These are phyloP conservation scores for Talaromyces borbonicus DNA, from an alignment of 495 filamentous ascomycete genomes.

Conservation along the genomic window DNA sequence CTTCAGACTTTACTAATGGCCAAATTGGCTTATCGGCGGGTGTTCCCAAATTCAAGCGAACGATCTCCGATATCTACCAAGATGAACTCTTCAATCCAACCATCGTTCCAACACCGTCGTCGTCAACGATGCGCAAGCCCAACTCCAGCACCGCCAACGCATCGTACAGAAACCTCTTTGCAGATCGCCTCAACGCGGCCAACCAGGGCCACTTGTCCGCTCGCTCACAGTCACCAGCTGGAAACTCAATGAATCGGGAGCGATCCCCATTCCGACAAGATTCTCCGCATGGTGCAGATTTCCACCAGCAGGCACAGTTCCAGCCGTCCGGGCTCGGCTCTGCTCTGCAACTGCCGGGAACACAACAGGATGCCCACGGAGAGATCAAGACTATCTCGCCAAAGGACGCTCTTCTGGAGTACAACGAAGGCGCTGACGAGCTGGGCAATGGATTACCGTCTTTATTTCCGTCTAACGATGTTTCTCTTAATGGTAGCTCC, in stretches of 20 bases:
- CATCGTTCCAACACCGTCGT: conserved; percentile 41
- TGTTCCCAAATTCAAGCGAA: conserved; percentile 73
- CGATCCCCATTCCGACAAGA: conserved; percentile 74
- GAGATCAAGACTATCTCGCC: conserved; percentile 86
- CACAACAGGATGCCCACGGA: conserved; percentile 13
- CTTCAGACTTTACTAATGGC: conserved; percentile 33
- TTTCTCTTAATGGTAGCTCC: conserved; percentile 27
- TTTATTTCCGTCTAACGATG: conserved; percentile 52
- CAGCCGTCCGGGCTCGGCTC: conserved; percentile 29
- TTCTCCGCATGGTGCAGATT: conserved; percentile 52
- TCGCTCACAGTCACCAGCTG: conserved; percentile 44
- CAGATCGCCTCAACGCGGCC: conserved; percentile 65
- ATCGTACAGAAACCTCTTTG: conserved; percentile 55
- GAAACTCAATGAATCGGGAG: conserved; percentile 46
- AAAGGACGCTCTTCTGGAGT: conserved; percentile 85
- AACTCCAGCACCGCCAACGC: conserved; percentile 32
- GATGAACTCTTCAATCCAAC: conserved; percentile 78
- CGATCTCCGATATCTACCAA: conserved; percentile 73
- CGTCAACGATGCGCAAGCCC: conserved; percentile 22
- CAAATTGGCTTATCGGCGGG: conserved; percentile 23
- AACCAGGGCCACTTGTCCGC: conserved; percentile 63
- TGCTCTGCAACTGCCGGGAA: conserved; percentile 26
- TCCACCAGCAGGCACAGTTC: conserved; percentile 16
- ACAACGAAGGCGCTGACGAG: conserved; percentile 61
- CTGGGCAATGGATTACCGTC: conserved; percentile 42